Percentiles rank a stretch among this genome's conserved stretches.
These are phyloP conservation scores for Zygosaccharomyces pseudorouxii DNA, from an alignment of 805 yeast species.

Conservation along the genomic window DNA sequence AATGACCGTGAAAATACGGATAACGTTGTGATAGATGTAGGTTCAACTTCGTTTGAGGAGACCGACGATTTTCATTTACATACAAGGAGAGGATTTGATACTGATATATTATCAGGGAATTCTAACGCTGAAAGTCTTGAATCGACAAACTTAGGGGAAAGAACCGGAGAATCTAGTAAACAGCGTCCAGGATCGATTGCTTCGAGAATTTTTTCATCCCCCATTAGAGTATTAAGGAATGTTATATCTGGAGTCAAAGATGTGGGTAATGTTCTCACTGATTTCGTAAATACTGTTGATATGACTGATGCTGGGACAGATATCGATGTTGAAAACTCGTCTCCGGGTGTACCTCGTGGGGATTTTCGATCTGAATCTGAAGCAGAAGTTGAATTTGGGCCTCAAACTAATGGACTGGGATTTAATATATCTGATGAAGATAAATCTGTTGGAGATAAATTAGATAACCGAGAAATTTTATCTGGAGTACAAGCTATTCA, in stretches of 20 bases:
- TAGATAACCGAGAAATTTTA: neutral
- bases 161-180: neutral
- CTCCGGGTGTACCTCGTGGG: neutral
- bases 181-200: neutral
- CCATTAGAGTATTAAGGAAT: conserved; percentile 13
- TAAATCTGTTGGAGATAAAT: neutral
- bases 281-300: conserved; percentile 17
- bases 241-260: conserved; percentile 15
- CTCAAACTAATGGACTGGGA: neutral
- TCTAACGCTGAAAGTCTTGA: neutral
- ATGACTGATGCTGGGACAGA: conserved; percentile 10
- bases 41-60: neutral
- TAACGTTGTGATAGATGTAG: neutral
- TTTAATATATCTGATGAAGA: neutral
- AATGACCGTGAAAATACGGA: neutral
- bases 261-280: conserved; percentile 15
- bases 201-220: conserved; percentile 13
- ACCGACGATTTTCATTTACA: neutral
- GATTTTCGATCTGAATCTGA: neutral
- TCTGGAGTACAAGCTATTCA: conserved; percentile 8
- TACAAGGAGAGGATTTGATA: neutral
- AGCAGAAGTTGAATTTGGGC: neutral
- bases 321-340: neutral
- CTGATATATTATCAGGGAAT: neutral
- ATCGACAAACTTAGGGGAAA: neutral